Evolutionary conservation across 768 basidiomycete genomes (phyloP).

Genomic region (Amanita pallidorosea): DNA sequence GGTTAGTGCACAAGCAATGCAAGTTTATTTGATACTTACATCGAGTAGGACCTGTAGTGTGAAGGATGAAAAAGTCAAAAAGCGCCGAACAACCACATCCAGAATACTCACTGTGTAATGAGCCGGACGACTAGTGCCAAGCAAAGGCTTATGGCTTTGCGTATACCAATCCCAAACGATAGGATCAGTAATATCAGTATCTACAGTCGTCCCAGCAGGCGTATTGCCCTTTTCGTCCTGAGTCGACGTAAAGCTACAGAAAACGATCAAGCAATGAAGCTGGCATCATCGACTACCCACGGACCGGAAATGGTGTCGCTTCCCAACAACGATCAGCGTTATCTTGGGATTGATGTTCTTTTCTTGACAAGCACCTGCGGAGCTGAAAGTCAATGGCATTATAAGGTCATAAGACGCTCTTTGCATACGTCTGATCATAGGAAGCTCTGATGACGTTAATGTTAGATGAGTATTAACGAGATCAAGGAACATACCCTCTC

Average conservation of each 20-base stretch:
- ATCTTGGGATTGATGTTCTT: constrained; percentile 52
- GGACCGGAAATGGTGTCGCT: constrained; percentile 54
- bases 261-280: neutral
- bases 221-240: constrained; percentile 64
- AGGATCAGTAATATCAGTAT: constrained; percentile 58
- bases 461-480: neutral
- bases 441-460: constrained; percentile 35
- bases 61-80: neutral
- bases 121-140: constrained; percentile 55
- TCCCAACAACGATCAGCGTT: constrained; percentile 75
- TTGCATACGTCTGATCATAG: constrained; percentile 41
- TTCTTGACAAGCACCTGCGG: constrained; percentile 49
- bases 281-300: neutral
- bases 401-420: neutral
- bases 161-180: constrained; percentile 72
- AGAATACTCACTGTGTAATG: constrained; percentile 33
- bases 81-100: neutral
- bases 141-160: constrained; percentile 63
- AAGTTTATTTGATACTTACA: constrained; percentile 17
- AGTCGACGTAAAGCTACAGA: constrained; percentile 11
- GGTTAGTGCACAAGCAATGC: neutral
- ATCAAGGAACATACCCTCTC: constrained; percentile 30
- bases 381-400: neutral
- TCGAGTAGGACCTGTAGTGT: constrained; percentile 27
- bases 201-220: constrained; percentile 72